Percentiles rank a stretch among this genome's conserved stretches.
phyloP scores from a whole-genome alignment of 2,329 filamentous ascomycete species.

The Talaromyces sp. region DNA sequence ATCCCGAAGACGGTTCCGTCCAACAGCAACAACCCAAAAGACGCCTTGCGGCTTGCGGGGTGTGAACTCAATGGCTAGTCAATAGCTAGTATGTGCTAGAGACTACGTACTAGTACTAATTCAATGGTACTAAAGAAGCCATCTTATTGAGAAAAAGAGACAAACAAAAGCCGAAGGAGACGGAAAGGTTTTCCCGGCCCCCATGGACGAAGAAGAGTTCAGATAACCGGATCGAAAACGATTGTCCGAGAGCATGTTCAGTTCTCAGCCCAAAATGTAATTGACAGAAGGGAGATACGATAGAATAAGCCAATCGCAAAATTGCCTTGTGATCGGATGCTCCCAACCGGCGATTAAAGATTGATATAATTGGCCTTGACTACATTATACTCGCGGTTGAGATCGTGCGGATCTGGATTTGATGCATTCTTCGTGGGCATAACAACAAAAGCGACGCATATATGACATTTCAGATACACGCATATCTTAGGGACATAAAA shows the following conservation, averaged over 20 bases:
- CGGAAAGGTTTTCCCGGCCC: neutral
- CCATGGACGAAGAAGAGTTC: neutral
- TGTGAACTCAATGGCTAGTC: neutral
- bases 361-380: conserved; percentile 9
- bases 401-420: conserved; percentile 8
- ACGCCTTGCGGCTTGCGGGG: conserved; percentile 7
- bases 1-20: conserved; percentile 8
- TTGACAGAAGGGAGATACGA: neutral
- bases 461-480: neutral
- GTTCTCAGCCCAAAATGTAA: neutral
- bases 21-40: conserved; percentile 10
- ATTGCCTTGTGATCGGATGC: neutral
- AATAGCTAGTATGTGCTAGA: neutral
- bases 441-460: neutral
- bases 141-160: too few relatives aligned
- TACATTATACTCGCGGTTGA: conserved; percentile 11
- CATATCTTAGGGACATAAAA: neutral
- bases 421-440: neutral
- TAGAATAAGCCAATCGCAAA: neutral
- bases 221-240: neutral
- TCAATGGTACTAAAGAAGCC: neutral
- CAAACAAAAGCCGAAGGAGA: neutral
- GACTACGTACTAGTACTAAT: too few relatives aligned
- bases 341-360: conserved; percentile 11
- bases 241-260: neutral